These are phyloP conservation scores for Entonaema liquescens DNA, from an alignment of 495 filamentous ascomycete genomes.

Conservation along the genomic window DNA sequence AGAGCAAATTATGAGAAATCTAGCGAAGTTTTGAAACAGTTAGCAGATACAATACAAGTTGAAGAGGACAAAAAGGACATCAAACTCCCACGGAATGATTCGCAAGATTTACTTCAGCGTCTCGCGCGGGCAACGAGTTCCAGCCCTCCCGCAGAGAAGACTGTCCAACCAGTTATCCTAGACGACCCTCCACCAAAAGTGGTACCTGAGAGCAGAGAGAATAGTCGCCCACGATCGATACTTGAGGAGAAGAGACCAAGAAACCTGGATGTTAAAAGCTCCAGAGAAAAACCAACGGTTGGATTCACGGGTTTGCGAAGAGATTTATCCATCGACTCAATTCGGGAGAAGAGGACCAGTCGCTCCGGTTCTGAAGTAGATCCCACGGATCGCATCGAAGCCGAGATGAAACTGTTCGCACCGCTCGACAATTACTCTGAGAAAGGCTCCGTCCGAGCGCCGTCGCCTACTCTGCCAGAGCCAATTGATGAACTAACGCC, in stretches of 20 bases:
- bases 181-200: slow-evolving; percentile 10
- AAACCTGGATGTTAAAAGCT: slow-evolving; percentile 39
- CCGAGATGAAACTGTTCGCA: slow-evolving; percentile 63
- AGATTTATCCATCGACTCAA: slow-evolving; percentile 50
- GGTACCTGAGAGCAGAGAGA: slow-evolving; percentile 12
- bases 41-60: neutral
- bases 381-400: slow-evolving; percentile 63
- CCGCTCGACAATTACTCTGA: slow-evolving; percentile 63
- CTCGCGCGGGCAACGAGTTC: slow-evolving; percentile 69
- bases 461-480: slow-evolving; percentile 52
- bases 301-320: slow-evolving; percentile 52
- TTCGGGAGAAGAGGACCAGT: slow-evolving; percentile 50
- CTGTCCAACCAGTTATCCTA: slow-evolving; percentile 11
- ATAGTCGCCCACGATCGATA: slow-evolving; percentile 23
- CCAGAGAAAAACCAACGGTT: slow-evolving; percentile 48
- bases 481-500: slow-evolving; percentile 56
- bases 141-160: slow-evolving; percentile 52
- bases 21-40: slow-evolving; percentile 3
- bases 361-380: slow-evolving; percentile 60
- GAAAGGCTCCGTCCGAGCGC: slow-evolving; percentile 58
- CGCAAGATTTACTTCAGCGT: slow-evolving; percentile 69
- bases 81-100: slow-evolving; percentile 58
- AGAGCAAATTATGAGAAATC: slow-evolving; percentile 10
- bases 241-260: slow-evolving; percentile 34
- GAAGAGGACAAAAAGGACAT: slow-evolving; percentile 7